These are phyloP conservation scores for Cenococcum geophilum DNA, from an alignment of 495 filamentous ascomycete genomes.

Conservation along the genomic window DNA sequence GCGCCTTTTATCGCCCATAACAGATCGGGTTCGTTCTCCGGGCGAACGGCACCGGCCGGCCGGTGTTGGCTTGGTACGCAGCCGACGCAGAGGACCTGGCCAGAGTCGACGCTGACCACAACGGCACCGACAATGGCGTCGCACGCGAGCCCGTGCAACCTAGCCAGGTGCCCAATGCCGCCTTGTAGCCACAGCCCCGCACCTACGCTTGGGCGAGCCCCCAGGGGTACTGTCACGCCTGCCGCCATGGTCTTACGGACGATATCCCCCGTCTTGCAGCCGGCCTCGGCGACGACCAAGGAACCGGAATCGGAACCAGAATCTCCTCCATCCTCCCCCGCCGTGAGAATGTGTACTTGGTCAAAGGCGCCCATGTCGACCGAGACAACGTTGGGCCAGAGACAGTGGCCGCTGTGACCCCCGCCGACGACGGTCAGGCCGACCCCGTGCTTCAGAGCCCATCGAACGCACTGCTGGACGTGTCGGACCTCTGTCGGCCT, in stretches of 20 bases:
- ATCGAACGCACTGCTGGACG: constrained; percentile 52
- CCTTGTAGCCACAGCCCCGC: constrained; percentile 60
- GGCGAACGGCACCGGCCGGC: constrained; percentile 45
- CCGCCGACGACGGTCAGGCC: constrained; percentile 53
- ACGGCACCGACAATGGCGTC: constrained; percentile 57
- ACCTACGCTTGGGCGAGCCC: constrained; percentile 56
- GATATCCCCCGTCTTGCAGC: constrained; percentile 54
- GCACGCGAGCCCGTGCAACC: constrained; percentile 53
- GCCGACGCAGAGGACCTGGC: constrained; percentile 47
- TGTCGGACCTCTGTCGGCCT: constrained; percentile 48
- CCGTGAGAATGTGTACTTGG: constrained; percentile 44
- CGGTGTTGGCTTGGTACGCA: constrained; percentile 46
- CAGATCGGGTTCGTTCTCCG: constrained; percentile 48
- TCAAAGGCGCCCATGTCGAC: constrained; percentile 56
- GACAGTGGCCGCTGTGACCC: constrained; percentile 56
- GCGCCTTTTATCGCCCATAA: constrained; percentile 59
- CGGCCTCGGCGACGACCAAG: constrained; percentile 48
- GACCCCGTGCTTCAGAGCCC: constrained; percentile 49
- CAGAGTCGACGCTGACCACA: constrained; percentile 50
- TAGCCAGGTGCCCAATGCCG: constrained; percentile 56
- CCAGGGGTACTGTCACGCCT: constrained; percentile 54
- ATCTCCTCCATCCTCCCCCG: constrained; percentile 31
- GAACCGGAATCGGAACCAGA: constrained; percentile 33
- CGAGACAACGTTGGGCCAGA: constrained; percentile 49
- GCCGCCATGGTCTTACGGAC: constrained; percentile 45